Conservation (phyloP, 1,139 yeast genomes). For the Geotrichum histeridarum region DNA sequence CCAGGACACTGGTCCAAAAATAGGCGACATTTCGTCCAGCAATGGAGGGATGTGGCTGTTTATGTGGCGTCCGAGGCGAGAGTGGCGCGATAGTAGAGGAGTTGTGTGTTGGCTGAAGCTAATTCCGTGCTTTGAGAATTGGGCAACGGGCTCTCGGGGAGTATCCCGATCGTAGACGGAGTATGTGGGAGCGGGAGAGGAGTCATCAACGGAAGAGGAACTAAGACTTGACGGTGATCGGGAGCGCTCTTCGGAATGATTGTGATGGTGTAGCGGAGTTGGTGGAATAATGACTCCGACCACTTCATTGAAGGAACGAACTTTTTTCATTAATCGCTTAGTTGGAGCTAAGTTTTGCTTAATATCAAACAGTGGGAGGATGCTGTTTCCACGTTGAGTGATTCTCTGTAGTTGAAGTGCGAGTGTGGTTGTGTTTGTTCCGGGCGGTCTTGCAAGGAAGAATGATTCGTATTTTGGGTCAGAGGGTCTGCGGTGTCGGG, state of each 20-base stretch:
- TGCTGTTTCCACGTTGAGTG: background rate
- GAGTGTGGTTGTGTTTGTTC: conserved; percentile 1
- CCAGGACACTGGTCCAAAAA: conserved; percentile 9
- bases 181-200: background rate
- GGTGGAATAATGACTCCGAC: conserved; percentile 3
- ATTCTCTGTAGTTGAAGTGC: conserved; percentile 11
- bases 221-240: no score
- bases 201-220: background rate
- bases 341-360: conserved; percentile 5
- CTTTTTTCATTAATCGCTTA: conserved; percentile 2
- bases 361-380: conserved; percentile 4
- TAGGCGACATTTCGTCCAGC: background rate
- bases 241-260: background rate
- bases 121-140: conserved; percentile 3
- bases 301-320: conserved; percentile 7
- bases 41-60: background rate
- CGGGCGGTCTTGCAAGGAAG: conserved; percentile 13
- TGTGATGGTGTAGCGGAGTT: background rate
- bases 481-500: background rate
- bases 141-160: conserved; percentile 8
- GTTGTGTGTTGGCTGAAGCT: conserved; percentile 13
- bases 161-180: conserved; percentile 8
- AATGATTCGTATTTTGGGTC: conserved; percentile 3
- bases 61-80: conserved; percentile 8
- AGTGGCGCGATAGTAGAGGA: conserved; percentile 5